Conservation (phyloP, 768 basidiomycete species). For the Boletus vinaceobasis region DNA sequence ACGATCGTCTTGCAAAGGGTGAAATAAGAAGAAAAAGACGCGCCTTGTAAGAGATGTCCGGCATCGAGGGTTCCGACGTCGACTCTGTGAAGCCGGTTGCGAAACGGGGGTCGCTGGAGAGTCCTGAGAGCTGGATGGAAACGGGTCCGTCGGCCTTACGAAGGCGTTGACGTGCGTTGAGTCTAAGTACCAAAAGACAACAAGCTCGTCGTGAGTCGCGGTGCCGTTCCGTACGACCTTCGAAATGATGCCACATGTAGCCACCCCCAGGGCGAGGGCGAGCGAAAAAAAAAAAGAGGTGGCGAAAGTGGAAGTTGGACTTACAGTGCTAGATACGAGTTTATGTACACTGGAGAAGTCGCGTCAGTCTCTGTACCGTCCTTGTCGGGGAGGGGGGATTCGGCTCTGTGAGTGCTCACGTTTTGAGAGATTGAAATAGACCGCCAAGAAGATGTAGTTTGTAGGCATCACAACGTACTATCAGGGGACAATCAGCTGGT, state of each 20-base stretch:
- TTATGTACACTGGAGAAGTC: constrained; percentile 45
- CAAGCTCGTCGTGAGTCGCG: not conserved
- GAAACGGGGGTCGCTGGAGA: constrained; percentile 22
- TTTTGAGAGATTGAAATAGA: constrained; percentile 53
- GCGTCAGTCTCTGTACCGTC: not conserved
- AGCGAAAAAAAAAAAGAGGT: not conserved
- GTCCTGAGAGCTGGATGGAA: constrained; percentile 43
- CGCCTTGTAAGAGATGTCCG: too few species aligned
- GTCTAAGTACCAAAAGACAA: constrained; percentile 32
- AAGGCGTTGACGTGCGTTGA: constrained; percentile 46
- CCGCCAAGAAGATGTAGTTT: constrained; percentile 54
- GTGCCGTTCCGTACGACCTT: not conserved
- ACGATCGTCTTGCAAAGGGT: not conserved
- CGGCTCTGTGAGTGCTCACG: constrained; percentile 30
- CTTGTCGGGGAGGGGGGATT: too few species aligned
- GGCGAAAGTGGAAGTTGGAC: not conserved
- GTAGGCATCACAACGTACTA: constrained; percentile 49
- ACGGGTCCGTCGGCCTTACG: constrained; percentile 35
- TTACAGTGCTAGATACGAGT: constrained; percentile 51
- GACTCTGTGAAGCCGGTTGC: not conserved
- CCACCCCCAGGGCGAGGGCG: too few species aligned
- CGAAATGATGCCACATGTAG: not conserved
- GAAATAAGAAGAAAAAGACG: too few species aligned
- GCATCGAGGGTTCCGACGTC: not conserved
- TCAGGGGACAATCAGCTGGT: not conserved